phyloP scores from a whole-genome alignment of 2,329 filamentous ascomycete species.

The Xenoacremonium recifei region DNA sequence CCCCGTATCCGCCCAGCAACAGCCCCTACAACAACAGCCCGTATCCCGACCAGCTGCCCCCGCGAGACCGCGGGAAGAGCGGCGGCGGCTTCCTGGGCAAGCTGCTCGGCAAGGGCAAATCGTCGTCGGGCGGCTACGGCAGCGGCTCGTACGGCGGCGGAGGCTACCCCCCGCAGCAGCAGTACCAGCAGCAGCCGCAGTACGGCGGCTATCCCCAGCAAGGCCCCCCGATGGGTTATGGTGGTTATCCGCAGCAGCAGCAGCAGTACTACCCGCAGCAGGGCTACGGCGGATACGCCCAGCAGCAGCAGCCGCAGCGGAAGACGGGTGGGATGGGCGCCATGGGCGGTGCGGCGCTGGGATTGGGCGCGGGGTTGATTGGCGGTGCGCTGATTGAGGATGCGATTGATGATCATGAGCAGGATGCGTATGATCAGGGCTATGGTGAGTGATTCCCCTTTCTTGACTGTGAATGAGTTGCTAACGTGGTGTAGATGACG shows the following conservation, averaged over 20 bases:
- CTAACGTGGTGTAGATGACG: constrained; percentile 28
- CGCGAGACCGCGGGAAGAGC: constrained; percentile 38
- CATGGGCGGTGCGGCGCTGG: constrained; percentile 72
- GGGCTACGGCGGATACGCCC: constrained; percentile 20
- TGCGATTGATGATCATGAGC: constrained; percentile 61
- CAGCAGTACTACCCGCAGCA: constrained; percentile 19
- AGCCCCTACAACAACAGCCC: constrained; percentile 26
- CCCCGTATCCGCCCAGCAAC: constrained; percentile 21
- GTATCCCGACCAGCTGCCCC: constrained; percentile 41
- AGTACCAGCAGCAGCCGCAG: constrained; percentile 23
- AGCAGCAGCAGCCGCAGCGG: constrained; percentile 35
- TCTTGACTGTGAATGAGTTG: background rate
- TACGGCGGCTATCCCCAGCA: constrained; percentile 24
- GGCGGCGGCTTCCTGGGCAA: constrained; percentile 50
- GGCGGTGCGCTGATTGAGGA: constrained; percentile 72
- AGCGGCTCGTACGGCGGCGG: constrained; percentile 22
- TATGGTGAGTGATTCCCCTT: constrained; percentile 31
- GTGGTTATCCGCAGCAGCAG: constrained; percentile 25
- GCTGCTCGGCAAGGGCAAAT: constrained; percentile 46
- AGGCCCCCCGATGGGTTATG: constrained; percentile 25
- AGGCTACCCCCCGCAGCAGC: constrained; percentile 23
- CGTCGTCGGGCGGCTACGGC: constrained; percentile 18
- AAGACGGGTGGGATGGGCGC: constrained; percentile 59
- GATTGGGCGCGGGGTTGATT: constrained; percentile 76
- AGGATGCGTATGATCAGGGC: constrained; percentile 53